These are phyloP conservation scores for Benincasa hispida DNA, from an alignment of 306 rosid species.

Conservation along the genomic window DNA sequence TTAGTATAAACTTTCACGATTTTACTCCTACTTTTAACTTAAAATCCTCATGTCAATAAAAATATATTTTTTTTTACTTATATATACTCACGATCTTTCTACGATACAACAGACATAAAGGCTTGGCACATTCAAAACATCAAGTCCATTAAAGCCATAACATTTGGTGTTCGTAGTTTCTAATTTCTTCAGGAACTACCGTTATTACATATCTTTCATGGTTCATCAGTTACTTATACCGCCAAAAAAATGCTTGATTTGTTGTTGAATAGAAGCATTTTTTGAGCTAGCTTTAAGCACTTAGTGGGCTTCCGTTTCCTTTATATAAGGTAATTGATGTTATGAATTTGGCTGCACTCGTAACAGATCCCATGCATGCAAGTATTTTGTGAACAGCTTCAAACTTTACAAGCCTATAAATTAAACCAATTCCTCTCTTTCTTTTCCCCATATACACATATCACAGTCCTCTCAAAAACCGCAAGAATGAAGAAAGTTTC, in stretches of 20 bases:
- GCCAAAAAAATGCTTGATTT: neutral
- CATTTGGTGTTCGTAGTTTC: too few species aligned
- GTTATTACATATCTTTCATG: neutral
- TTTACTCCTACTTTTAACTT: too few species aligned
- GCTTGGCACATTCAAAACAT: too few species aligned
- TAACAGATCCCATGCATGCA: neutral
- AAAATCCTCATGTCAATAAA: too few species aligned
- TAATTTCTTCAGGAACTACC: too few species aligned
- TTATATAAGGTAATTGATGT: neutral
- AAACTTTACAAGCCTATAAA: neutral
- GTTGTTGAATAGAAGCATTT: neutral
- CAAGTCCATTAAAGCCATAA: too few species aligned
- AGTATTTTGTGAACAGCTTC: neutral
- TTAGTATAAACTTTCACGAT: too few species aligned
- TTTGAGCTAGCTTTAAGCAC: neutral
- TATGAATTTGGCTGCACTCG: neutral
- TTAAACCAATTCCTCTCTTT: neutral
- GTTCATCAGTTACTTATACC: neutral
- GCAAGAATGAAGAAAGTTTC: neutral
- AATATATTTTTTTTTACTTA: too few species aligned
- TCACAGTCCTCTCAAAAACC: neutral
- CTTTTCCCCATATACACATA: too few species aligned
- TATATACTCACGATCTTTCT: too few species aligned
- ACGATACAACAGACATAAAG: too few species aligned
- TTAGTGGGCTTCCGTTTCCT: neutral